Conservation (phyloP, 2,329 filamentous ascomycete species). For the Aureobasidium sp. region DNA sequence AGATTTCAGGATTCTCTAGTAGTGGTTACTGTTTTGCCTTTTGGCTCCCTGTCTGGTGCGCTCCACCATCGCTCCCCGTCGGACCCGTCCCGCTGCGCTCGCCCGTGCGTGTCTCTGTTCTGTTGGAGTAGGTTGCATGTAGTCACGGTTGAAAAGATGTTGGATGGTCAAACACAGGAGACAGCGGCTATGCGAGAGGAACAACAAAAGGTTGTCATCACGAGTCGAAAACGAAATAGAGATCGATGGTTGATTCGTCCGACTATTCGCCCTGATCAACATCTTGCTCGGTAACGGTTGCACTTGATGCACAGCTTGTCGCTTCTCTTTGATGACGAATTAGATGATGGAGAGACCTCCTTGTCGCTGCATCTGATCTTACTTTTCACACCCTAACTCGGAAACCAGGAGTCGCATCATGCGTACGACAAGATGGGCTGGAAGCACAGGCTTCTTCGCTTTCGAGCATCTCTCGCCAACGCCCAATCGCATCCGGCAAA, state of each 20-base stretch:
- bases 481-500: neutral
- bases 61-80: conserved; percentile 6
- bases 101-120: conserved; percentile 4
- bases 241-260: neutral
- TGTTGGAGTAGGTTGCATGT: neutral
- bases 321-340: conserved; percentile 10
- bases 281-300: conserved; percentile 4
- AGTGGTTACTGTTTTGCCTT: neutral
- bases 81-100: conserved; percentile 5
- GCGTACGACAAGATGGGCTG: neutral
- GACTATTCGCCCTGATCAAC: neutral
- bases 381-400: neutral
- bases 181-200: neutral
- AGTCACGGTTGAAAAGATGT: neutral
- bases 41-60: conserved; percentile 2
- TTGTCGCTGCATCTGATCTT: conserved; percentile 11
- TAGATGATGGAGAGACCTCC: conserved; percentile 13
- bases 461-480: neutral
- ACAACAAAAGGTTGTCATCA: conserved; percentile 1
- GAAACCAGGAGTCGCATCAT: conserved; percentile 4
- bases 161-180: conserved; percentile 6
- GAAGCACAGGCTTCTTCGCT: neutral
- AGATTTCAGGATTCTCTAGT: conserved; percentile 1
- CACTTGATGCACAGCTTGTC: conserved; percentile 6
- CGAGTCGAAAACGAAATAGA: neutral